Percentiles rank a stretch among this genome's conserved stretches.
phyloP scores from a whole-genome alignment of 768 basidiomycete genomes.

The Glaciozyma martinii region DNA sequence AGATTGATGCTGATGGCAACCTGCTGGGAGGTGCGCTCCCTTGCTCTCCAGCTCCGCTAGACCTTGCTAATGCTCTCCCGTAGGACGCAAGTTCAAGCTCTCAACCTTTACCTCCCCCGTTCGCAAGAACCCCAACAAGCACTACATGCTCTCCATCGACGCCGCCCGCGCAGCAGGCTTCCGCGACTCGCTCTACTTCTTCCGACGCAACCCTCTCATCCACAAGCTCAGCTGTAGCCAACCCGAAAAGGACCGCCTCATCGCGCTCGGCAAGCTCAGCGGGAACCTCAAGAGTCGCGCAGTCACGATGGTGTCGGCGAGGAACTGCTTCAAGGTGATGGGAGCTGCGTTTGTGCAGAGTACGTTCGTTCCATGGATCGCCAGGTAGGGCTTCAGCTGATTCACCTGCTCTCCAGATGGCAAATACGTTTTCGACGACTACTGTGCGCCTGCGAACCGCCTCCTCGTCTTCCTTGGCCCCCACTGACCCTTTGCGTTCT shows the following conservation, averaged over 20 bases:
- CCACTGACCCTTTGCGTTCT: background rate
- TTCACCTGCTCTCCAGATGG: slow-evolving; percentile 52
- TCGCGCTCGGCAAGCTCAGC: slow-evolving; percentile 75
- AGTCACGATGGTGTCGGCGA: slow-evolving; percentile 84
- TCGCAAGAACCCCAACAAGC: slow-evolving; percentile 63
- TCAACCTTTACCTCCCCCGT: slow-evolving; percentile 77
- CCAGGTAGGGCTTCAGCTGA: background rate
- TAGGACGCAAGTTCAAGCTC: slow-evolving; percentile 81
- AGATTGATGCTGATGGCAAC: slow-evolving; percentile 77
- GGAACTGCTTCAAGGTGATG: slow-evolving; percentile 88
- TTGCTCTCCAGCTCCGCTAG: slow-evolving; percentile 2
- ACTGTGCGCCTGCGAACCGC: slow-evolving; percentile 45
- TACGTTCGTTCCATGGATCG: slow-evolving; percentile 41
- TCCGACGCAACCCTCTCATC: slow-evolving; percentile 79
- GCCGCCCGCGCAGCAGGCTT: slow-evolving; percentile 93
- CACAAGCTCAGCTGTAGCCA: slow-evolving; percentile 84
- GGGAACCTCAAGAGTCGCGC: slow-evolving; percentile 80
- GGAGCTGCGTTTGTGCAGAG: slow-evolving; percentile 83
- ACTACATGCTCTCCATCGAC: slow-evolving; percentile 95
- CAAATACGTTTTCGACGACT: slow-evolving; percentile 87
- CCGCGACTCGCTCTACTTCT: slow-evolving; percentile 95
- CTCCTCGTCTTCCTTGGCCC: background rate
- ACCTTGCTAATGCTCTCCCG: background rate
- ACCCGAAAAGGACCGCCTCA: slow-evolving; percentile 84
- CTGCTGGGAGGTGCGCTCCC: slow-evolving; percentile 60